Base-by-base conservation (phyloP, 768 basidiomycete genomes). In the Serendipita sp. region DNA sequence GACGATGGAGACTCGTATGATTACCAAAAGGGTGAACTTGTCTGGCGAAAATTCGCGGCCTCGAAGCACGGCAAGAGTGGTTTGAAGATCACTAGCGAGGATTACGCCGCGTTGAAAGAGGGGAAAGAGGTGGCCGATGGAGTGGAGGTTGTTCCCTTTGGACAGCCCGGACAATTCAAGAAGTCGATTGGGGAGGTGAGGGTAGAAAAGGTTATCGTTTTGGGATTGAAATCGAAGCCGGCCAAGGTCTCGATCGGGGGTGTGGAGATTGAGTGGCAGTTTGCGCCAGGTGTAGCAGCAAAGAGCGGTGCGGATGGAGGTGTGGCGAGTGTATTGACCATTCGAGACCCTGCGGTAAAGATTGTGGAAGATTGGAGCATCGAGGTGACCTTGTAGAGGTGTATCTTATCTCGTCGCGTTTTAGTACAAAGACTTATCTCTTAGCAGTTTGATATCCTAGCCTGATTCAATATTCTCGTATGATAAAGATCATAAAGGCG, bases 1-100 rank as follows among this genome's bases (percentile, higher is more conserved):
- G 96, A 99, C 72, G 96, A 98, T 69, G 96, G 96, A 13, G 87
- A 86, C 63, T 82, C 86, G 0, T 98, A 84, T 74, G 76, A 79
- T 3, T 85, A 93, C 74, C 76, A 81, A 65, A 71, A 80, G 3
- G 96, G 96, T 35, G 79, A 91, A 66, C 83, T 89, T 72, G 78
- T 96, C 66, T 94, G 90, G 90, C 84, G 91, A 64, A 77, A 79
- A 66, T 90, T 94, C 70, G 70, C 70, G 30, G 85, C 90, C 30
- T 70, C 71, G 18, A 78, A 79, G 72, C 73, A 73, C 11, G 69
- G 70, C 36, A 77, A 75, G 71, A 76, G 74, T 71, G 73, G 71
- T 52, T 52, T 68, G 60, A 76, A 78, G 36, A 70, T 78, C 58
- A 71, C 70, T 54, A 89, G 82, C 71, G 72, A 65, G 5, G 83